phyloP scores from a whole-genome alignment of 2,329 filamentous ascomycete species.

The Cladorrhinum sp. region DNA sequence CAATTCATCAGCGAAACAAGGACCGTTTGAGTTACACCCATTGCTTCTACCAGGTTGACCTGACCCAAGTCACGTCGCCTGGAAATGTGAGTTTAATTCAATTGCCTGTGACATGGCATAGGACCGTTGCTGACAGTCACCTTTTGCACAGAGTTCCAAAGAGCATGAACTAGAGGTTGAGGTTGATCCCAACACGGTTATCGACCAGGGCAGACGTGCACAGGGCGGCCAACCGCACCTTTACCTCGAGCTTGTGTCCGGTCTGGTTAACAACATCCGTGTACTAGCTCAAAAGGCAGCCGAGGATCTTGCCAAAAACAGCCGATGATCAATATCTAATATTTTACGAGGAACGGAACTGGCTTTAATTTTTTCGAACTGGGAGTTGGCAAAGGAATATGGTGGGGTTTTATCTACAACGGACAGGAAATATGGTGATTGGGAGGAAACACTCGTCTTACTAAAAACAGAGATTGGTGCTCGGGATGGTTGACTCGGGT shows the following conservation, averaged over 20 bases:
- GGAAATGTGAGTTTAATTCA: background rate
- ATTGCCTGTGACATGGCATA: background rate
- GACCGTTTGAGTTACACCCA: constrained; percentile 91
- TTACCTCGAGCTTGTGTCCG: constrained; percentile 67
- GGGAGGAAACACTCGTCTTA: background rate
- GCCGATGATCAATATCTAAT: background rate
- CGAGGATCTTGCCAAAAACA: constrained; percentile 12
- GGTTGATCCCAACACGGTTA: constrained; percentile 59
- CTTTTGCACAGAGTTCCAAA: constrained; percentile 46
- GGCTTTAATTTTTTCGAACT: background rate
- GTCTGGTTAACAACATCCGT: constrained; percentile 71
- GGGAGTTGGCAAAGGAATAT: background rate
- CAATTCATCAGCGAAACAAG: constrained; percentile 67
- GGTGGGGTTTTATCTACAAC: background rate
- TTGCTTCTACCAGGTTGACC: constrained; percentile 81
- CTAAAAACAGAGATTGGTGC: background rate
- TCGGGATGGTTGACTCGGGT: background rate
- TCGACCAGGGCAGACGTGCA: constrained; percentile 62
- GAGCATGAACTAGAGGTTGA: constrained; percentile 83
- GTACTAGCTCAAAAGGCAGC: constrained; percentile 44
- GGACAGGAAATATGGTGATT: background rate
- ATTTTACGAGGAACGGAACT: background rate
- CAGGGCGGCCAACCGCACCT: constrained; percentile 52
- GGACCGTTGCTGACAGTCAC: background rate
- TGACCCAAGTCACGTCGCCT: constrained; percentile 74